Conservation (phyloP, 1,284 basidiomycete species). For the Paramarasmius palmivorus region DNA sequence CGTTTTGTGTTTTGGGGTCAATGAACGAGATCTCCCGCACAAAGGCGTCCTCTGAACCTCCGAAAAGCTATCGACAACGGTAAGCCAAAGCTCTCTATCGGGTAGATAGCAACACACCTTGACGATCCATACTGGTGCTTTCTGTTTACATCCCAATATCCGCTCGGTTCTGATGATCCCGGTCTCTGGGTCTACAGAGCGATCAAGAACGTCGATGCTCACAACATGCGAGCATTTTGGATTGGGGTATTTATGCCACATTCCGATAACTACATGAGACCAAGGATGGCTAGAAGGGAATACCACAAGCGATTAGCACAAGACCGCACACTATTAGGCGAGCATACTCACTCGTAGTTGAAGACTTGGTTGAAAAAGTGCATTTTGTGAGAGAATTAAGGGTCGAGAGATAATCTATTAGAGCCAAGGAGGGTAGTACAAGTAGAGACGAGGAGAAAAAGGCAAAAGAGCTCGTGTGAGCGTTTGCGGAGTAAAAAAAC, state of each 20-base stretch:
- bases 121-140: constrained; percentile 80
- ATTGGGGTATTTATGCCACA: constrained; percentile 97
- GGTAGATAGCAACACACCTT: constrained; percentile 60
- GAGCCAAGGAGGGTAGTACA: constrained; percentile 4
- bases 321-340: background rate
- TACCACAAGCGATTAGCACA: background rate
- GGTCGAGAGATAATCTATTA: constrained; percentile 7
- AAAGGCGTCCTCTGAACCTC: constrained; percentile 90
- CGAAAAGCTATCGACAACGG: constrained; percentile 62
- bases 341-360: constrained; percentile 62
- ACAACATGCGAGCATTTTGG: constrained; percentile 90
- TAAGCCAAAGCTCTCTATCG: constrained; percentile 9
- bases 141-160: constrained; percentile 84
- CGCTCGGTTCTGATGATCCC: constrained; percentile 89
- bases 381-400: constrained; percentile 37
- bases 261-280: constrained; percentile 83
- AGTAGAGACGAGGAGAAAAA: constrained; percentile 12
- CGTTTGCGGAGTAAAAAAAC: background rate
- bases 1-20: constrained; percentile 77
- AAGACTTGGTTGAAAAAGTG: constrained; percentile 78
- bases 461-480: constrained; percentile 13
- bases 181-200: constrained; percentile 79
- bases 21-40: constrained; percentile 93
- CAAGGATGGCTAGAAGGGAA: constrained; percentile 70
- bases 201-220: constrained; percentile 87